Evolutionary conservation across 768 basidiomycete species (phyloP), one percentile per base, ranked within the genome.

Genomic region (Lentinula edodes): DNA sequence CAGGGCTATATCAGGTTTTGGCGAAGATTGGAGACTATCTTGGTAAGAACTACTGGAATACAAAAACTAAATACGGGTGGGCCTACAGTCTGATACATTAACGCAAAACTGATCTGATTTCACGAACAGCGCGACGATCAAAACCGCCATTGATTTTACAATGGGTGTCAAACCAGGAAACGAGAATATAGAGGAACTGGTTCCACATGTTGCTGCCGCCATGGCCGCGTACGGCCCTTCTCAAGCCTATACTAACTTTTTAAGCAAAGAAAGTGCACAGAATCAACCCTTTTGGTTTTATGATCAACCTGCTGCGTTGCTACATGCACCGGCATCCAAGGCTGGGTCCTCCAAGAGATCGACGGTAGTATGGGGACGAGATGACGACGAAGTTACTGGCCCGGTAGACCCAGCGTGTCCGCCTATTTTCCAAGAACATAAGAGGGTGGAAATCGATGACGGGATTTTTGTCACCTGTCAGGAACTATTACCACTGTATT

Each of bases 211-310:
- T 53, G 82, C 82, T 23, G 72, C 83, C 1, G 73, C 78, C n/a
- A 75, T 78, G 2, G 81, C 81, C 1, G 80, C 74, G 2, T 84
- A 83, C 61, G 84, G 83, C 3, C 84, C 86, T 64, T 78, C 82
- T 6, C 69, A 70, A 28, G 81, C 80, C 28, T 85, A 84, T 66
- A 68, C 69, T 1, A 64, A 71, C 5, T 86, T 77, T 66, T 63
- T 85, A 52, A 71, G 65, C 71, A 76, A 61, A 64, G 65, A 16
- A 62, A 63, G 62, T 39, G 82, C 81, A 69, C 62, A 69, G 65
- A 68, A 60, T 43, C 70, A 75, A 62, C 67, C 80, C 1, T 82
- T 72, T 66, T 83, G 75, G 74, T 80, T 77, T 64, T 83, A 80
- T 66, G 74, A 81, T 66, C 82, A 83, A 66, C 67, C 71, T 8